Conservation (phyloP, 2,329 filamentous ascomycete species). For the Raffaelea arxii region DNA sequence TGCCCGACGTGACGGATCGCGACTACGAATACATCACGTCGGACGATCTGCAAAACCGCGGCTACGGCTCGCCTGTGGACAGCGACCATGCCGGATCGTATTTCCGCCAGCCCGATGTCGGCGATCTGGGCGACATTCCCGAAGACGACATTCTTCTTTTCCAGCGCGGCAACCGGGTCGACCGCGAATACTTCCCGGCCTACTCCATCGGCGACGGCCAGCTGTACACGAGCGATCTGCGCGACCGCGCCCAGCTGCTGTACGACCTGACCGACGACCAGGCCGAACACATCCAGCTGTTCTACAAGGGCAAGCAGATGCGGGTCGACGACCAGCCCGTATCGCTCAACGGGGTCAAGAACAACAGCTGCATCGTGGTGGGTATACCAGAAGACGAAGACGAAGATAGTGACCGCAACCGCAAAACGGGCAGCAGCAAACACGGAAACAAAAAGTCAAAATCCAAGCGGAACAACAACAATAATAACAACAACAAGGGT, state of each 20-base stretch:
- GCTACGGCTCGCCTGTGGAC: conserved; percentile 26
- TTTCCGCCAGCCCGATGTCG: conserved; percentile 8
- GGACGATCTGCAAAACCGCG: conserved; percentile 51
- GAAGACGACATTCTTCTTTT: conserved; percentile 65
- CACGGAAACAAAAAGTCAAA: background rate
- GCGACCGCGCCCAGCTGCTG: conserved; percentile 56
- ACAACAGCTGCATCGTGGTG: conserved; percentile 51
- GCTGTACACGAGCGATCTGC: conserved; percentile 55
- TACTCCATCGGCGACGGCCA: conserved; percentile 68
- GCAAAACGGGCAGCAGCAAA: conserved; percentile 22
- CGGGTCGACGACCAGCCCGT: conserved; percentile 52
- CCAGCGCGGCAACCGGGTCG: conserved; percentile 56
- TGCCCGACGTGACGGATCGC: conserved; percentile 55
- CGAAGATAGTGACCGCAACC: conserved; percentile 22
- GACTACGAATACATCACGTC: conserved; percentile 80
- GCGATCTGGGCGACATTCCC: conserved; percentile 19
- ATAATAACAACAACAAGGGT: conserved; percentile 29
- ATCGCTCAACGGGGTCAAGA: conserved; percentile 51
- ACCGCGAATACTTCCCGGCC: conserved; percentile 63
- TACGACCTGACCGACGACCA: conserved; percentile 49
- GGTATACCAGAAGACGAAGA: conserved; percentile 43
- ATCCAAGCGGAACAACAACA: conserved; percentile 30
- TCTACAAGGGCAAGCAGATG: conserved; percentile 64
- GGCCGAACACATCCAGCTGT: conserved; percentile 49
- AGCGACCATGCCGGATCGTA: conserved; percentile 20